phyloP scores from a whole-genome alignment of 306 rosid species.

The Malus fusca region DNA sequence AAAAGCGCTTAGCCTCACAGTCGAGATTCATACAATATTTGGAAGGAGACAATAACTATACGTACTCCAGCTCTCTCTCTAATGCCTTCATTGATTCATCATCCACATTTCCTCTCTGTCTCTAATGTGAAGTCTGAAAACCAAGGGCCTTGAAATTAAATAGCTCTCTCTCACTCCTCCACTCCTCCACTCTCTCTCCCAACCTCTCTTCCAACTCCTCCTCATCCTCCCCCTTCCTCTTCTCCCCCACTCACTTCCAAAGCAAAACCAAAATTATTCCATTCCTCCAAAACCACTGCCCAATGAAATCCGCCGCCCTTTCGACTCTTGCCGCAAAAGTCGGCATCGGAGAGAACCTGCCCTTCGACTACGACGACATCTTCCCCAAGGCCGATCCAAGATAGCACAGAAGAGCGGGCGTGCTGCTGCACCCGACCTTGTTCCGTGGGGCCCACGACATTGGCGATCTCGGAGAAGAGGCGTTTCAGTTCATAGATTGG shows the following conservation, averaged over 20 bases:
- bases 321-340: not conserved
- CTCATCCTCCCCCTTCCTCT: not conserved
- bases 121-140: not conserved
- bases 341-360: slow-evolving; percentile 44
- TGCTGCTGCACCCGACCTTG: slow-evolving; percentile 87
- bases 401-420: slow-evolving; percentile 72
- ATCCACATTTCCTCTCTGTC: not conserved
- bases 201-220: slow-evolving; percentile 3
- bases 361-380: slow-evolving; percentile 53
- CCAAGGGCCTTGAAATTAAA: slow-evolving; percentile 12
- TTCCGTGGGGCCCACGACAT: slow-evolving; percentile 76
- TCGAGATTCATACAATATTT: too few species aligned
- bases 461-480: slow-evolving; percentile 83
- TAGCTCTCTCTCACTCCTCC: slow-evolving; percentile 2
- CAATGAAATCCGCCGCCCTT: slow-evolving; percentile 1
- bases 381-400: slow-evolving; percentile 36
- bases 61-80: too few species aligned
- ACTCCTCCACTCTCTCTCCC: slow-evolving; percentile 2
- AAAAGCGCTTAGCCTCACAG: too few species aligned
- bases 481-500: slow-evolving; percentile 78
- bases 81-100: not conserved
- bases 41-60: too few species aligned
- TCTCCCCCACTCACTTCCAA: slow-evolving; percentile 5
- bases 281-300: not conserved
- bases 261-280: slow-evolving; percentile 1